Base-by-base conservation (phyloP, 2,329 filamentous ascomycete genomes). In the Botrytis fabae region DNA sequence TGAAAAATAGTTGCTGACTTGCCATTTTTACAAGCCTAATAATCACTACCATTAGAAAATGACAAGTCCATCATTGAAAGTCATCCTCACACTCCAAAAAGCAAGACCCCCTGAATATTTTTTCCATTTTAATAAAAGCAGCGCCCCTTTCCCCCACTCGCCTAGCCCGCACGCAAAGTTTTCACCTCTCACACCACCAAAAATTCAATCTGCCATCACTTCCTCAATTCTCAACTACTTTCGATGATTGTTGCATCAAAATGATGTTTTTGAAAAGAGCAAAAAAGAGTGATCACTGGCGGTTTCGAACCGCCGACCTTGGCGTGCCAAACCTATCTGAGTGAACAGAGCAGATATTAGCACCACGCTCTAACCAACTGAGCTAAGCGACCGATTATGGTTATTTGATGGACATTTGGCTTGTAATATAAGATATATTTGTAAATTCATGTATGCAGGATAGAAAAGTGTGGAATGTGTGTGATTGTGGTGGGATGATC, bases 341-440 rank as follows among this genome's bases (percentile, higher is more conserved):
- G 0, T 61, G 0, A 35, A 9, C 6, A 57, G 20, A n/a, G 22
- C 38, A 18, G 40, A 63, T 65, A 68, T 68, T 68, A 68, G 65
- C 65, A 68, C 65, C 65, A 68, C 65, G 65, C 65, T 68, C 65
- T 68, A 57, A 68, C 65, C 65, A 68, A 28, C 65, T 68, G 65
- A 68, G 65, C 65, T 68, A 68, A 57, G 65, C 65, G 65, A 68
- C 65, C 65, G 8, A 8, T 54, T 20, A 1, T 54, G 46, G 32
- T 54, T 51, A 42, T 42, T 68, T 57, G 35, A 16, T 68, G 38
- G 0, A 4, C 1, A 0, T 10, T 1, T 6, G 0, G 28, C 28
- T 28, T 28, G 1, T 28, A 28, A 5, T 0, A 20, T 1, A 0
- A 0, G 2, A 28, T 22, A 42, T 68, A 68, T 54, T 8, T 7